A percentile compares a stretch with the other conserved stretches of the same genome.
Evolutionary conservation across 768 basidiomycete genomes (phyloP).

Genomic region (Daedalea quercina): DNA sequence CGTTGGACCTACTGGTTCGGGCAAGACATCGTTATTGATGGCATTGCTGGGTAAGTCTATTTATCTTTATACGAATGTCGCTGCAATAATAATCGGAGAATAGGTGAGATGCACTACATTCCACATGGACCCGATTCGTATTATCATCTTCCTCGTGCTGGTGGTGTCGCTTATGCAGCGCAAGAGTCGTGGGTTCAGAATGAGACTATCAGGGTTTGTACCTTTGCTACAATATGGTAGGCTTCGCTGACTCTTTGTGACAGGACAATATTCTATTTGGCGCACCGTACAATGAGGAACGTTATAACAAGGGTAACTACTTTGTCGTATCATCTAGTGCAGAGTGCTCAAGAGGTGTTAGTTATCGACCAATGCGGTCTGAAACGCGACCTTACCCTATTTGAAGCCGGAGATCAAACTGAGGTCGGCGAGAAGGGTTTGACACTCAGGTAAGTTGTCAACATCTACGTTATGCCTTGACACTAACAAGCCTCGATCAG

Average conservation of each 20-base stretch:
- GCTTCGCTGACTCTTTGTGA: constrained; percentile 51
- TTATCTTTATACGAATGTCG: too few relatives aligned
- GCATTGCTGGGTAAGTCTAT: constrained; percentile 36
- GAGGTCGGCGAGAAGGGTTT: constrained; percentile 41
- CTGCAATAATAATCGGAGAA: too few relatives aligned
- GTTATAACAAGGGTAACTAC: constrained; percentile 34
- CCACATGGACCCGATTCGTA: constrained; percentile 28
- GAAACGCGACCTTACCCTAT: constrained; percentile 24
- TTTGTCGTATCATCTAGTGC: not conserved
- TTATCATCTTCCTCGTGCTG: constrained; percentile 35
- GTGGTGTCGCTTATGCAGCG: constrained; percentile 41
- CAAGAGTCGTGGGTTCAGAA: constrained; percentile 48
- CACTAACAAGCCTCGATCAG: constrained; percentile 6
- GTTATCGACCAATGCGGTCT: constrained; percentile 33
- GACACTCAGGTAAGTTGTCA: constrained; percentile 17
- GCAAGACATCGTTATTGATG: constrained; percentile 64
- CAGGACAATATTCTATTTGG: constrained; percentile 49
- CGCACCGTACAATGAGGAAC: constrained; percentile 33
- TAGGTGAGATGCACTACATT: constrained; percentile 46
- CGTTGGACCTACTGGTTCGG: constrained; percentile 50
- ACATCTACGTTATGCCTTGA: too few relatives aligned
- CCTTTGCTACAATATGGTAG: constrained; percentile 27
- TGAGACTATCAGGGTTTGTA: constrained; percentile 31
- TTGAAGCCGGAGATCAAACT: constrained; percentile 28
- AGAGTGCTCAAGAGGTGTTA: constrained; percentile 2